Conservation (phyloP, 2,329 filamentous ascomycete genomes). For the Pezicula neosporulosa region DNA sequence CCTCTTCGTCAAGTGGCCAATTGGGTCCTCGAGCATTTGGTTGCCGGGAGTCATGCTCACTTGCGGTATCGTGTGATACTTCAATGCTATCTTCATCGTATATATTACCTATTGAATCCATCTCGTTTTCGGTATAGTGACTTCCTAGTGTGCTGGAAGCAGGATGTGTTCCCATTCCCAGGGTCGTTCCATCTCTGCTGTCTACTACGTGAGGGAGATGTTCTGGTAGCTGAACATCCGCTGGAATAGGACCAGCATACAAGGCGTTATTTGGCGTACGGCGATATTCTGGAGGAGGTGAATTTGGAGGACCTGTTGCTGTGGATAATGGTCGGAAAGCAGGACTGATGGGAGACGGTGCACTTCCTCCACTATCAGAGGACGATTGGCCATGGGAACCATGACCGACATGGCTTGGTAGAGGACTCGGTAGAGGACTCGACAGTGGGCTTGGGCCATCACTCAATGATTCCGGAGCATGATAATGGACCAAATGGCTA, state of each 20-base stretch:
- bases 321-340: conserved; percentile 10
- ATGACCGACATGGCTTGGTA: conserved; percentile 7
- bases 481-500: conserved; percentile 28
- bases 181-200: conserved; percentile 21
- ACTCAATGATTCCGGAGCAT: conserved; percentile 21
- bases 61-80: conserved; percentile 3
- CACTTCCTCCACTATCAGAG: conserved; percentile 5
- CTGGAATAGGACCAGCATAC: conserved; percentile 51
- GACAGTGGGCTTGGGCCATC: neutral
- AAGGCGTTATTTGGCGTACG: conserved; percentile 48
- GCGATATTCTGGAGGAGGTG: conserved; percentile 18
- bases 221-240: conserved; percentile 38
- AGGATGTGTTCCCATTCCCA: conserved; percentile 9
- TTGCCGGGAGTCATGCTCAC: neutral
- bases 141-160: conserved; percentile 44
- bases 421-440: conserved; percentile 10
- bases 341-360: conserved; percentile 16
- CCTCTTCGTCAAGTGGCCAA: neutral
- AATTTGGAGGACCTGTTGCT: conserved; percentile 4
- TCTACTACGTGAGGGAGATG: conserved; percentile 25
- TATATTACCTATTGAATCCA: conserved; percentile 16
- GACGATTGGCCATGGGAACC: conserved; percentile 5
- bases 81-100: conserved; percentile 4
- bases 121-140: conserved; percentile 54
- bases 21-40: neutral